Evolutionary conservation across 495 filamentous ascomycete species (phyloP), one percentile per base, ranked within the genome.

Genomic region (Hyaloscypha bicolor): DNA sequence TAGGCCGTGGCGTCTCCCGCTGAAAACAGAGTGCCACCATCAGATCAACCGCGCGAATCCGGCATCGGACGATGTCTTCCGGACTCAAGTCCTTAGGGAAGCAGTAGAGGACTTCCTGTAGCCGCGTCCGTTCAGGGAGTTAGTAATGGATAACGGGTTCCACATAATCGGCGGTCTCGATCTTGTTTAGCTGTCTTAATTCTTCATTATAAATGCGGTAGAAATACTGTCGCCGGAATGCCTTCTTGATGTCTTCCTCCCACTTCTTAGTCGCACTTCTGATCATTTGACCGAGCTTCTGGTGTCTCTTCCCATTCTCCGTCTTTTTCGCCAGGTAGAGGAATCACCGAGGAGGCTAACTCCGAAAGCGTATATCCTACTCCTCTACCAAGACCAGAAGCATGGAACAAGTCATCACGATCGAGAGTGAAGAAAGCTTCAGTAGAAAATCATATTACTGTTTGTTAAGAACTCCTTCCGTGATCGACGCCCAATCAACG

Each of bases 151-250:
- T 35, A 45, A 66, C 37, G 32, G 64, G 37, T 31, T 61, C 64
- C 16, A 66, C 52, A 53, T 66, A 66, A 19, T 66, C 48, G 37
- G 14, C 42, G 45, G 56, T 51, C 29, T 25, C 11, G 25, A 53
- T 32, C 64, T 66, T 66, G 4, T 35, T 66, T 25, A 66, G 16
- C 29, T 60, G 22, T 35, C 57, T 60, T 45, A 65, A 16, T 66
- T 66, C 57, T 55, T 61, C 25, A 35, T 66, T 61, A 53, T 66
- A 29, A 31, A 66, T 61, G 31, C 39, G 29, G 8, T 66, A 45
- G 39, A 66, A 66, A 61, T 66, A 66, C 16, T 66, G 9, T 58
- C 57, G 37, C 55, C 29, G 64, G 35, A 48, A 66, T 37, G 30
- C 37, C 25, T 57, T 22, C 63, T 65, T 58, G 25, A 65, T 58